phyloP scores from a whole-genome alignment of 345 rosid species.

The Eucalyptus cloeziana region DNA sequence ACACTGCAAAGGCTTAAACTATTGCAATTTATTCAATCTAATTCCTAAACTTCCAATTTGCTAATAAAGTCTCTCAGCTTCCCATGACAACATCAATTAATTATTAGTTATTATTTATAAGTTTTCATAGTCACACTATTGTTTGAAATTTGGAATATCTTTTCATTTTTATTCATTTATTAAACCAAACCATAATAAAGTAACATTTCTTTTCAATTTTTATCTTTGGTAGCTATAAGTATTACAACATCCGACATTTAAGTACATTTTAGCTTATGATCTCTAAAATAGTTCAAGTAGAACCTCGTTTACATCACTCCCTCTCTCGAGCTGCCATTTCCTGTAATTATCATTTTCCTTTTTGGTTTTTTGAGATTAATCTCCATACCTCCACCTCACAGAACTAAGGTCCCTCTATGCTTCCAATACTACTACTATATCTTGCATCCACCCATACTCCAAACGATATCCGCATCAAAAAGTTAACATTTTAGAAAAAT shows the following conservation, averaged over 20 bases:
- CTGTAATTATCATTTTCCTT: background rate
- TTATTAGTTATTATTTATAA: background rate
- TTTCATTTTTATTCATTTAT: background rate
- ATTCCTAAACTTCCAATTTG: no score
- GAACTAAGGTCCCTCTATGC: no score
- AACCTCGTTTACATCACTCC: background rate
- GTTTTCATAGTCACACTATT: background rate
- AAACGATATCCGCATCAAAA: no score
- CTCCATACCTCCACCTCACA: no score
- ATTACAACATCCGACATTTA: no score
- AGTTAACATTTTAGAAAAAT: no score
- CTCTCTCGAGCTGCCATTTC: background rate
- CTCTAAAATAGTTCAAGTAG: no score
- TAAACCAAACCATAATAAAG: background rate
- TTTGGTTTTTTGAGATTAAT: background rate
- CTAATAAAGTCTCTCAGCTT: background rate
- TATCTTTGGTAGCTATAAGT: background rate
- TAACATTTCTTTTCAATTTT: background rate
- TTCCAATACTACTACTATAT: no score
- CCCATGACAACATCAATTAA: background rate
- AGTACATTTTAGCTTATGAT: background rate
- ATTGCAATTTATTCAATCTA: background rate
- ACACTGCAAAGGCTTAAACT: background rate
- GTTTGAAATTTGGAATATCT: background rate
- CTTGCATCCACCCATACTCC: no score